A percentile compares a stretch with the other conserved stretches of the same genome.
Conservation (phyloP, 2,329 filamentous ascomycete species). For the Graphiopsis chlorocephala region DNA sequence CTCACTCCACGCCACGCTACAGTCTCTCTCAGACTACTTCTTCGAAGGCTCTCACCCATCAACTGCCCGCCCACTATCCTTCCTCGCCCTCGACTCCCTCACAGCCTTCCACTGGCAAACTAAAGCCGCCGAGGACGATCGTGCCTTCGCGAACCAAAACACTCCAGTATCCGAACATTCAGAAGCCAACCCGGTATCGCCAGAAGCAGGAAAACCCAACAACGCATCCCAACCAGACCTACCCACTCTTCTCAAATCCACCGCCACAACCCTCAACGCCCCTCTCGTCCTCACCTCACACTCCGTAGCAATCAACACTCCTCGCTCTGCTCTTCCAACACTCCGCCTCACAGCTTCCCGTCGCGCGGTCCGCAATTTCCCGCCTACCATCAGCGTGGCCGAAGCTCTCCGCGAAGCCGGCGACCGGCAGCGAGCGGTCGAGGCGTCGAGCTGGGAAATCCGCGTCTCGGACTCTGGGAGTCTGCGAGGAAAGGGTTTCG, state of each 20-base stretch:
- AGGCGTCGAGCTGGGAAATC: not conserved
- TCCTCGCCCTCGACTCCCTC: constrained; percentile 55
- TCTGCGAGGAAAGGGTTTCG: constrained; percentile 26
- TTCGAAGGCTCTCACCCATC: constrained; percentile 48
- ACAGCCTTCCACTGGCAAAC: constrained; percentile 57
- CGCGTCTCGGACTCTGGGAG: constrained; percentile 23
- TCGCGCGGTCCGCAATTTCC: constrained; percentile 37
- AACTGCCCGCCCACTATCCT: constrained; percentile 44
- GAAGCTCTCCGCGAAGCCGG: constrained; percentile 36
- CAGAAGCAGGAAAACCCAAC: not conserved
- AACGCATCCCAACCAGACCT: not conserved
- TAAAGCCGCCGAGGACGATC: constrained; percentile 40
- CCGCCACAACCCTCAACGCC: constrained; percentile 23
- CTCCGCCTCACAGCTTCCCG: constrained; percentile 33
- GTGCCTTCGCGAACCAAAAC: constrained; percentile 18
- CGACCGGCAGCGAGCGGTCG: not conserved
- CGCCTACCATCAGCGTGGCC: constrained; percentile 36
- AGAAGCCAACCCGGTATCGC: not conserved
- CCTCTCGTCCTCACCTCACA: constrained; percentile 28
- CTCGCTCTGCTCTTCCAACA: constrained; percentile 20
- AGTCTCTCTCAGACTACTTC: constrained; percentile 50
- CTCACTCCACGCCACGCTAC: constrained; percentile 50
- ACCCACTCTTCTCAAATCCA: not conserved
- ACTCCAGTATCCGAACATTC: constrained; percentile 9
- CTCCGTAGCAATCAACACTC: constrained; percentile 13